These are phyloP conservation scores for Platanthera zijinensis DNA, from an alignment of 106 monocot genomes.

Conservation along the genomic window DNA sequence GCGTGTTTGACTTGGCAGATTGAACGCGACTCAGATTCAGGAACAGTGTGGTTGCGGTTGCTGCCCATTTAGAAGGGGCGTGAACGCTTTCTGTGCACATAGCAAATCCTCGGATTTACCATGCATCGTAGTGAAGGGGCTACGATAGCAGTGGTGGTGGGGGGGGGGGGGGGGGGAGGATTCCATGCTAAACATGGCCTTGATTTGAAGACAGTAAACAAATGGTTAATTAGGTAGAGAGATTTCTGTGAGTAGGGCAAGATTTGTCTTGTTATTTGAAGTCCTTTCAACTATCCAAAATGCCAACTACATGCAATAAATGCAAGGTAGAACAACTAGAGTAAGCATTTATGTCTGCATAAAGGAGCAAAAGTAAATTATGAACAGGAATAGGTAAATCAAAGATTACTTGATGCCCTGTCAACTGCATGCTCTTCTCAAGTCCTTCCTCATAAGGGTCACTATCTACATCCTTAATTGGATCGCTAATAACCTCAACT, in stretches of 20 bases:
- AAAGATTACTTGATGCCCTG: slow-evolving; percentile 69
- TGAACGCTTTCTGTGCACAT: no score
- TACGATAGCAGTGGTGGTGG: no score
- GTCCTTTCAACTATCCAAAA: not conserved
- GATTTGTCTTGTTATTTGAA: not conserved
- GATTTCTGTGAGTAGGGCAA: not conserved
- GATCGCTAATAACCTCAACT: slow-evolving; percentile 70
- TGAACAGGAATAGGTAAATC: not conserved
- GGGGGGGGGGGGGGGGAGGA: no score
- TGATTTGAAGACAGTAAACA: not conserved
- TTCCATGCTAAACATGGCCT: no score
- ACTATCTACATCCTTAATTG: slow-evolving; percentile 61
- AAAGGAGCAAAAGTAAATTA: not conserved
- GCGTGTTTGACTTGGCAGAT: no score
- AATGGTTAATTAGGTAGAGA: not conserved
- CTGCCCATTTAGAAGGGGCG: no score
- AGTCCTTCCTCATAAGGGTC: slow-evolving; percentile 68
- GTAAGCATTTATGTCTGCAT: not conserved
- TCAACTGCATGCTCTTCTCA: slow-evolving; percentile 48
- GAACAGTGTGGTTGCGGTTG: no score
- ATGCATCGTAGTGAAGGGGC: no score
- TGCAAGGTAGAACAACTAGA: not conserved
- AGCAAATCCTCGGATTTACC: no score
- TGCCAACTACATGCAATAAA: not conserved
- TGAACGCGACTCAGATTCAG: no score